Evolutionary conservation across 305 asterid species (phyloP).

Genomic region (Solanum hybrid): DNA sequence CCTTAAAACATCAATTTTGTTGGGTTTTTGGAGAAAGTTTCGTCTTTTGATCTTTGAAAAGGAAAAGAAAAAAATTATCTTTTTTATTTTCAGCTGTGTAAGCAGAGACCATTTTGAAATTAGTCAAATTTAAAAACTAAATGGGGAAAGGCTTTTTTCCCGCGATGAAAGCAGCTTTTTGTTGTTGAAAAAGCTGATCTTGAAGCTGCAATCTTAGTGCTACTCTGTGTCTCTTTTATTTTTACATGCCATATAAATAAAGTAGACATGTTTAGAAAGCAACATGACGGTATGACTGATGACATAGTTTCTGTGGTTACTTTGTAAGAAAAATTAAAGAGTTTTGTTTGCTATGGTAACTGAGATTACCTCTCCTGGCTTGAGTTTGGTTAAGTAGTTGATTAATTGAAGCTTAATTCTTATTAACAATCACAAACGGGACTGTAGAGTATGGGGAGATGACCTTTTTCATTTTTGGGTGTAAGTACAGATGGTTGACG

Average conservation of each 20-base stretch:
- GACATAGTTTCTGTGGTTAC: neutral
- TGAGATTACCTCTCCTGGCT: neutral
- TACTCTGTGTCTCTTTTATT: neutral
- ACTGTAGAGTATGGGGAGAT: neutral
- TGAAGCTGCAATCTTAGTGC: neutral
- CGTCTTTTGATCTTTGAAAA: neutral
- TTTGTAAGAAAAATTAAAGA: neutral
- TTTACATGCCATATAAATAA: neutral
- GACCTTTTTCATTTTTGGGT: neutral
- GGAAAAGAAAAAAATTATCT: neutral
- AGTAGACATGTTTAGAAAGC: neutral
- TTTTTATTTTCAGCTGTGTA: neutral
- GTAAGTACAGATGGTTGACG: neutral
- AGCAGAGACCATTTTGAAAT: neutral
- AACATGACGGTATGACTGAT: neutral
- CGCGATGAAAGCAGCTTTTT: neutral
- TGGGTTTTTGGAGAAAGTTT: neutral
- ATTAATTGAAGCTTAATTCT: neutral
- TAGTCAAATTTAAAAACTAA: neutral
- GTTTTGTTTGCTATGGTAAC: neutral
- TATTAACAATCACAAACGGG: neutral
- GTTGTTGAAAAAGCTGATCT: neutral
- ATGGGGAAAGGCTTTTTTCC: neutral
- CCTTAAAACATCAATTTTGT: neutral
- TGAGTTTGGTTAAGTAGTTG: constrained; percentile 1